Percentiles rank a stretch among this genome's conserved stretches.
Evolutionary conservation across 495 filamentous ascomycete genomes (phyloP).

Genomic region (Neurospora sp.): DNA sequence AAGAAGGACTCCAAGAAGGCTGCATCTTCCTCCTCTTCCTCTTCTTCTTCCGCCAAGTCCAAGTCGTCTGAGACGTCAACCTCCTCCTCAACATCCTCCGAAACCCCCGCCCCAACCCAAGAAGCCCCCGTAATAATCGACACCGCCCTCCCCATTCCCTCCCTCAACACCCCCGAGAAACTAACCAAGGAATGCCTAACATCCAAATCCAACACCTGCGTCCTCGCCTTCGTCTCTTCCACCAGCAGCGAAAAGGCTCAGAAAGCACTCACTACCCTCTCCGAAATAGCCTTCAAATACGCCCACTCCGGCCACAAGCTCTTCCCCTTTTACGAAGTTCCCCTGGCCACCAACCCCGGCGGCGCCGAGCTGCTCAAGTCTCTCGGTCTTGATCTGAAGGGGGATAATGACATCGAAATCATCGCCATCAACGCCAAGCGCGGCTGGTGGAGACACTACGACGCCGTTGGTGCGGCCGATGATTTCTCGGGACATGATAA

Average conservation of each 20-base stretch:
- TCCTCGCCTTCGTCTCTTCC: slow-evolving; percentile 59
- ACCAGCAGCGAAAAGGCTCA: slow-evolving; percentile 40
- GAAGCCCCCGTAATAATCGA: slow-evolving; percentile 36
- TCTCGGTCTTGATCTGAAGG: slow-evolving; percentile 43
- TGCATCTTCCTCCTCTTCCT: slow-evolving; percentile 34
- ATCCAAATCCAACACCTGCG: slow-evolving; percentile 69
- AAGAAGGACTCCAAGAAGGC: slow-evolving; percentile 43
- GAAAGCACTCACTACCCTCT: slow-evolving; percentile 54
- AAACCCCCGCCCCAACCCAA: slow-evolving; percentile 26
- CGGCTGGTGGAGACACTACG: slow-evolving; percentile 73
- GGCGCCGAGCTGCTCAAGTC: slow-evolving; percentile 45
- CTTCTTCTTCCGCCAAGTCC: slow-evolving; percentile 35
- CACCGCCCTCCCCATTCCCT: slow-evolving; percentile 44
- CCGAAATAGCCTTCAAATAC: slow-evolving; percentile 68
- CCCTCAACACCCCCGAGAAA: slow-evolving; percentile 38
- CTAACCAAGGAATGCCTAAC: slow-evolving; percentile 64
- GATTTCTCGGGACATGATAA: slow-evolving; percentile 45
- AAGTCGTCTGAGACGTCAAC: slow-evolving; percentile 29
- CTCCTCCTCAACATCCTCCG: slow-evolving; percentile 24
- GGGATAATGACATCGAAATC: slow-evolving; percentile 44
- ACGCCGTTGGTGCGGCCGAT: slow-evolving; percentile 17
- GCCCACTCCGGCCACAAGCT: slow-evolving; percentile 50
- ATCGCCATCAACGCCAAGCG: slow-evolving; percentile 76
- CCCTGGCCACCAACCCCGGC: slow-evolving; percentile 45
- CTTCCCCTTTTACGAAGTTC: slow-evolving; percentile 75